Evolutionary conservation across 1,284 basidiomycete species (phyloP), one percentile per base, ranked within the genome.

Genomic region (Rugosomyces carneus): DNA sequence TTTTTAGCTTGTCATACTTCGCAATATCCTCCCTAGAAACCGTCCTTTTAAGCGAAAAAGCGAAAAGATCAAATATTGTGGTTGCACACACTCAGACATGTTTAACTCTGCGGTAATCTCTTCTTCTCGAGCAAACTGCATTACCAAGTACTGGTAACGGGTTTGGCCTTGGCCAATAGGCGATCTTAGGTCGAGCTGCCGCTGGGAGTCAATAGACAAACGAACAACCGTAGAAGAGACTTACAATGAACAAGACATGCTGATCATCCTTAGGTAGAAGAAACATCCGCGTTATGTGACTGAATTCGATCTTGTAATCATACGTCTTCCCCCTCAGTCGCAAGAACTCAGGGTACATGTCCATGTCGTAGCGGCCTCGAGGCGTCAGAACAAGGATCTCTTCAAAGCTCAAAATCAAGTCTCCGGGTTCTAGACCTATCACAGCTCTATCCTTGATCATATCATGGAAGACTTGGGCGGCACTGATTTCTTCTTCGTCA

Each of bases 111-210:
- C 91, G 36, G 94, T 95, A 54, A 95, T 93, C 66, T 97, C 94
- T 64, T 99, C 96, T 57, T 98, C 95, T 52, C 92, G 82, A 21
- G 86, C 88, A 69, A 97, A 99, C 61, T 97, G 93, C 81, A 98
- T 93, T 43, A 99, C 95, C 13, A 99, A 74, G 66, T 96, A 99
- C 42, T 95, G 94, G 65, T 99, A 99, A 37, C 92, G 78, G 0
- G 96, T 99, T 62, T 99, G 96, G 46, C 96, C 96, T 75, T 99
- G 96, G 47, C 96, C 83, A 54, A 99, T 97, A 1, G 95, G 94
- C 16, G 83, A 91, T 61, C 85, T 89, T 42, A 97, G 75, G 46
- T 89, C 89, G 55, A 97, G 78, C 89, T 92, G 57, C 27, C 34
- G 8, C 10, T 29, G 9, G 27, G 8, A 29, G 11, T 15, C 4